Base-by-base conservation (phyloP, 768 basidiomycete genomes). In the Auricularia sp. region DNA sequence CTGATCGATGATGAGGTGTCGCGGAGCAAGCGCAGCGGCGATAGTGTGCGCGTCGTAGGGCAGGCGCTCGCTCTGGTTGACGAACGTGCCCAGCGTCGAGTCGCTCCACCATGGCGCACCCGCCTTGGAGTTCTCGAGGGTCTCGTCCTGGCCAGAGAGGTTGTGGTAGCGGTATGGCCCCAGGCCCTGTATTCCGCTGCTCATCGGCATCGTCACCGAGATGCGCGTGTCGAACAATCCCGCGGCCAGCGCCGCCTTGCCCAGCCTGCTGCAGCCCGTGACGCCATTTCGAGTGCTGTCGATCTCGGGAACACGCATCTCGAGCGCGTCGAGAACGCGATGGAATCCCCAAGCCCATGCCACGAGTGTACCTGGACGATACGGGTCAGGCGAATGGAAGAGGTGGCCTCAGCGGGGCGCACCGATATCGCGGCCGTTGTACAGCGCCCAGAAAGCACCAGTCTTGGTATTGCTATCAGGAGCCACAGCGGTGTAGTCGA, bases 361-460 rank as follows among this genome's bases (percentile, higher is more conserved):
- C 33, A 36, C 45, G 33, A 62, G 18, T 16, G 45, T 47, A 11
- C 62, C 62, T 62, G 21, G 13, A n/a, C 33, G 59, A 16, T 21
- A 6, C 29, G 7, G 13, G 11, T 51, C 18, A 18, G 47, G 1
- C 24, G 47, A 16, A 51, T 51, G 0, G 0, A 6, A 11, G 18
- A 51, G 18, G 6, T 6, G 16, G 18, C 18, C 14, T 6, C 18
- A 13, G 29, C 10, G 3, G 2, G 13, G 21, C 63, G 44, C 35
- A 64, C 63, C 63, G 45, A 64, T 64, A 35, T 64, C 63, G 24
- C 54, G 35, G 33, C 54, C 63, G 6, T 35, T 44, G 36, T 64
- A 64, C 47, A 64, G 36, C 21, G 39, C 44, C 63, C 63, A 64
- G 45, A 64, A 64, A 35, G 63, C 63, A 3, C 63, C 63, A 29